Conservation (phyloP, 148 eudicot genomes). For the Beta vulgaris region DNA sequence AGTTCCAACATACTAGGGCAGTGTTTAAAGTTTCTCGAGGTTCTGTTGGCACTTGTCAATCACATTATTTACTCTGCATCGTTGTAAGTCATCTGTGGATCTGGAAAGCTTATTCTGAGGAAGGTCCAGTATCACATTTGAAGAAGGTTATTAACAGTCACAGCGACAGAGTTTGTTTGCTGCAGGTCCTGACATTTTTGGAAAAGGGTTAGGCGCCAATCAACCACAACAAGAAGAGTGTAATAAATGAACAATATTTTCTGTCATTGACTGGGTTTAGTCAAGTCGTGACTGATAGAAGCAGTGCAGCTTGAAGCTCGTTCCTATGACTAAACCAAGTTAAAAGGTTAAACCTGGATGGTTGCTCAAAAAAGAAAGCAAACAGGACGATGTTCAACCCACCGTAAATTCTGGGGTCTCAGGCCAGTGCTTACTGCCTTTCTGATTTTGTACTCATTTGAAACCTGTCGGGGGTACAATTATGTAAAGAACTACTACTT, state of each 20-base stretch:
- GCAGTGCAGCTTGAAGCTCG: not conserved
- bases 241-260: not conserved
- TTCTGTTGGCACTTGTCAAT: slow-evolving; percentile 7
- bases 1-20: slow-evolving; percentile 11
- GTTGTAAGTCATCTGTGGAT: not conserved
- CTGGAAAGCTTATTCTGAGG: slow-evolving; percentile 19
- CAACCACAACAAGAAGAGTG: slow-evolving; percentile 6
- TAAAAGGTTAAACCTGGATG: no score
- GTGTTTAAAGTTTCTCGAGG: slow-evolving; percentile 4
- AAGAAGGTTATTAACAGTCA: slow-evolving; percentile 96
- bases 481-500: no score
- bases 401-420: no score
- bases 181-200: slow-evolving; percentile 74
- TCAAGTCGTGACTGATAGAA: not conserved
- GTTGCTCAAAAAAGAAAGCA: no score
- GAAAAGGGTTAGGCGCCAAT: not conserved
- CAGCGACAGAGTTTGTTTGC: slow-evolving; percentile 76
- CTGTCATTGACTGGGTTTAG: not conserved
- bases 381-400: no score
- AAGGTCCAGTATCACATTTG: slow-evolving; percentile 55
- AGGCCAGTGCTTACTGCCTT: no score
- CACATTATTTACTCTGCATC: not conserved
- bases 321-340: not conserved
- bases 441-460: no score
- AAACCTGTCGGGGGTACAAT: no score